These are phyloP conservation scores for Yamadazyma sp. DNA, from an alignment of 805 yeast genomes.

Conservation along the genomic window DNA sequence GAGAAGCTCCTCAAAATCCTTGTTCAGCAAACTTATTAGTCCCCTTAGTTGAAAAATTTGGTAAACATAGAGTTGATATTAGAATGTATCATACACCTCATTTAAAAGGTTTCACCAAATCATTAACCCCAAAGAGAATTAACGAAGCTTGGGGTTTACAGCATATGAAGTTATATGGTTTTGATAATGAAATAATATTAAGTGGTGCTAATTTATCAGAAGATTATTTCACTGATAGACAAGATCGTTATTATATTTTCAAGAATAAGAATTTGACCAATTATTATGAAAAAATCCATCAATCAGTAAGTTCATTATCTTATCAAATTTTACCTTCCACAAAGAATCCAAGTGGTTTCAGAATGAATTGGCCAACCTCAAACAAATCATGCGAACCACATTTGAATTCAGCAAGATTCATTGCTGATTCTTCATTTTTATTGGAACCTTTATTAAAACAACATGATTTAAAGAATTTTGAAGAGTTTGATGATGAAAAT, in stretches of 20 bases:
- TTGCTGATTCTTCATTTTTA: slow-evolving; percentile 52
- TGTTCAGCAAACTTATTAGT: slow-evolving; percentile 78
- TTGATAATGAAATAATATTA: slow-evolving; percentile 83
- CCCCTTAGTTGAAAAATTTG: slow-evolving; percentile 60
- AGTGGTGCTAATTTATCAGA: slow-evolving; percentile 89
- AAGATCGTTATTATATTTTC: slow-evolving; percentile 85
- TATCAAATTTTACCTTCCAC: slow-evolving; percentile 54
- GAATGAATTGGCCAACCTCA: slow-evolving; percentile 69
- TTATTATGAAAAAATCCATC: slow-evolving; percentile 72
- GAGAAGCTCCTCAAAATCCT: slow-evolving; percentile 73
- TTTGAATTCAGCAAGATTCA: slow-evolving; percentile 47
- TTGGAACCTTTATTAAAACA: slow-evolving; percentile 60
- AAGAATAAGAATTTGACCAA: slow-evolving; percentile 55
- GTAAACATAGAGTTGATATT: slow-evolving; percentile 66
- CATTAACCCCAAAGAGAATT: slow-evolving; percentile 72
- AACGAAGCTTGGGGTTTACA: slow-evolving; percentile 93
- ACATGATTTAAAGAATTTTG: slow-evolving; percentile 27
- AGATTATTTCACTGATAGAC: slow-evolving; percentile 93
- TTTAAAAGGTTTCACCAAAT: slow-evolving; percentile 61
- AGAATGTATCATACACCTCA: slow-evolving; percentile 90
- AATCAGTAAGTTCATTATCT: slow-evolving; percentile 65
- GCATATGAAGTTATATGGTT: slow-evolving; percentile 96
- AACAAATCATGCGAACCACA: slow-evolving; percentile 70
- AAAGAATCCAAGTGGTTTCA: slow-evolving; percentile 45
- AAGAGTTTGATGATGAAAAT: slow-evolving; percentile 31